phyloP scores from a whole-genome alignment of 768 basidiomycete species.

The Termitomyces sp. region DNA sequence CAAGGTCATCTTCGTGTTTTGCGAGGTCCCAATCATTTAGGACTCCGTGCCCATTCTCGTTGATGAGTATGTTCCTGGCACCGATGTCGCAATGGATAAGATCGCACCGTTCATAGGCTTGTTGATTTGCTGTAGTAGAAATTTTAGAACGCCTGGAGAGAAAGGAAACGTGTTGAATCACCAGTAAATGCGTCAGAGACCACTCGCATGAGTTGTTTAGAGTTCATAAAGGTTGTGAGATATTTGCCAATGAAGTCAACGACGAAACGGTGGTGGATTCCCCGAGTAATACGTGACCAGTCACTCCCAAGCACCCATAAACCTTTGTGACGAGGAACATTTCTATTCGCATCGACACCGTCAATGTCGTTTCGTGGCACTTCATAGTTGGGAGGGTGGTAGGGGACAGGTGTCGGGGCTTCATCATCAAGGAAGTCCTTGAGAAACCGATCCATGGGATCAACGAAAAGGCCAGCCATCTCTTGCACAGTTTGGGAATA shows the following conservation, averaged over 20 bases:
- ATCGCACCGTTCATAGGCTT: neutral
- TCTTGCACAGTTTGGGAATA: too few species aligned
- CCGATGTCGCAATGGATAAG: constrained; percentile 4
- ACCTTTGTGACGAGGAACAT: neutral
- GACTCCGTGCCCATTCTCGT: neutral
- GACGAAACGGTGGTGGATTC: constrained; percentile 23
- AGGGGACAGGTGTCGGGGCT: too few species aligned
- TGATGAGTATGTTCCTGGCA: constrained; percentile 2
- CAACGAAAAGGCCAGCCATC: too few species aligned
- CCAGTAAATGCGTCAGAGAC: constrained; percentile 4
- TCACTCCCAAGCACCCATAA: constrained; percentile 17
- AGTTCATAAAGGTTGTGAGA: constrained; percentile 11
- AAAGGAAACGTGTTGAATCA: neutral
- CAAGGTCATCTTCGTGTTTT: neutral
- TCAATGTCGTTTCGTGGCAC: too few species aligned
- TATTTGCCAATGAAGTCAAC: constrained; percentile 20
- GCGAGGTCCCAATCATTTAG: neutral
- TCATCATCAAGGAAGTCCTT: too few species aligned
- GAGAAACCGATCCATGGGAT: too few species aligned
- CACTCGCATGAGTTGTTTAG: constrained; percentile 7
- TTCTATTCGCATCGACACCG: too few species aligned
- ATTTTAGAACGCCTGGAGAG: too few species aligned
- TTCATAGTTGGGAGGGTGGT: too few species aligned
- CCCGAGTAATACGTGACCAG: constrained; percentile 7
- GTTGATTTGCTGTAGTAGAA: too few species aligned